phyloP scores from a whole-genome alignment of 352 stramenopile species.

The Globisporangium parvum region DNA sequence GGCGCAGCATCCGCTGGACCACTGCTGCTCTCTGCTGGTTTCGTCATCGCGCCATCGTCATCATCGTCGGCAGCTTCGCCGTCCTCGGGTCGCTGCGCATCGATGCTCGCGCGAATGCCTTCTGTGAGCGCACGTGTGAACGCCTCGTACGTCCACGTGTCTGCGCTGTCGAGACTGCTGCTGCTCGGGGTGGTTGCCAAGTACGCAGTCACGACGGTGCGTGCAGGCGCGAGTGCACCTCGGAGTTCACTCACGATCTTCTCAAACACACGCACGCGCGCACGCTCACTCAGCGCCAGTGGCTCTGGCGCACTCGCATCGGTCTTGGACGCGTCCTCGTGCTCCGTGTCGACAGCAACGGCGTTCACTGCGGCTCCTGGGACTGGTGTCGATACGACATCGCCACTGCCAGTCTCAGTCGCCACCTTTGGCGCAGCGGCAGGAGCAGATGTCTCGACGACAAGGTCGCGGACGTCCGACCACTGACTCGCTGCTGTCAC shows the following conservation, averaged over 20 bases:
- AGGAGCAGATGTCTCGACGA: too few relatives aligned
- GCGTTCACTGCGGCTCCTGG: background rate
- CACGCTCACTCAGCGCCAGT: constrained; percentile 32
- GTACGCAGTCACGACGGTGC: constrained; percentile 18
- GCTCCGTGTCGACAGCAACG: too few relatives aligned
- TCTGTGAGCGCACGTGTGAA: constrained; percentile 29
- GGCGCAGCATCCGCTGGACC: too few relatives aligned
- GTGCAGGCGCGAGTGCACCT: constrained; percentile 20
- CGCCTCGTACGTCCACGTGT: constrained; percentile 29
- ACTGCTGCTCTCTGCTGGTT: constrained; percentile 2
- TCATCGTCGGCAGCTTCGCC: constrained; percentile 40
- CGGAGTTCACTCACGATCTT: constrained; percentile 39
- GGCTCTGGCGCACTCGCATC: background rate
- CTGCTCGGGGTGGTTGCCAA: constrained; percentile 11
- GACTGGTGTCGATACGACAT: constrained; percentile 4
- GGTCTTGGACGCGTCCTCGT: too few relatives aligned
- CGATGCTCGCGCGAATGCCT: constrained; percentile 25
- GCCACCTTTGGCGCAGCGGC: too few relatives aligned
- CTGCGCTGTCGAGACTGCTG: constrained; percentile 19
- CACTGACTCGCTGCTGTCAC: too few relatives aligned
- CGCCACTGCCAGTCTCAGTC: constrained; percentile 9
- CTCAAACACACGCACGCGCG: constrained; percentile 47
- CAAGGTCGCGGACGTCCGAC: too few relatives aligned
- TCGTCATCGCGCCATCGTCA: constrained; percentile 11
- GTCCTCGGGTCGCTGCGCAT: constrained; percentile 53